Conservation (phyloP, 2,329 filamentous ascomycete species). For the Colletotrichum brevisporum region DNA sequence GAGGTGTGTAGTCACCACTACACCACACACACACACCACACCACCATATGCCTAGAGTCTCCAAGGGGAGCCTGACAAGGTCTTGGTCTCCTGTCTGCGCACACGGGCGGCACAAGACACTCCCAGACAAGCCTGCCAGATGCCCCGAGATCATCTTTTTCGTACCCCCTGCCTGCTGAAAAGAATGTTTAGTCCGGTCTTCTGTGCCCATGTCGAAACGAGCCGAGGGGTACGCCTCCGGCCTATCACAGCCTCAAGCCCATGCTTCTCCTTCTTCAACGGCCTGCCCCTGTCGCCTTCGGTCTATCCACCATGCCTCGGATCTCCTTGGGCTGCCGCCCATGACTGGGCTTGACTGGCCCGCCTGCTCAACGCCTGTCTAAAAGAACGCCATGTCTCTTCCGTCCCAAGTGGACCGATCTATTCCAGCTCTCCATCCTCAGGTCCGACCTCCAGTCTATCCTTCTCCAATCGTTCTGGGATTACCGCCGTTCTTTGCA, state of each 20-base stretch:
- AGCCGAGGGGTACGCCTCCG: slow-evolving; percentile 38
- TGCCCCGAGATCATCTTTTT: slow-evolving; percentile 27
- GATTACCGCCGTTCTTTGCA: slow-evolving; percentile 52
- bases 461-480: slow-evolving; percentile 52
- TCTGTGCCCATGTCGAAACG: slow-evolving; percentile 42
- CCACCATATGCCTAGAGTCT: too few species aligned
- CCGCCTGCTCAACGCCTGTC: slow-evolving; percentile 45
- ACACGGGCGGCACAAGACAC: neutral
- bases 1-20: too few species aligned
- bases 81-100: slow-evolving; percentile 24
- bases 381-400: slow-evolving; percentile 42
- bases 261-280: slow-evolving; percentile 39
- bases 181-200: slow-evolving; percentile 45
- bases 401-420: slow-evolving; percentile 41
- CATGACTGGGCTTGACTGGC: slow-evolving; percentile 54
- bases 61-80: slow-evolving; percentile 12
- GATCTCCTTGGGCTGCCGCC: slow-evolving; percentile 52
- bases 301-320: slow-evolving; percentile 55
- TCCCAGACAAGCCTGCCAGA: slow-evolving; percentile 24
- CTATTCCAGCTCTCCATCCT: slow-evolving; percentile 37
- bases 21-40: too few species aligned
- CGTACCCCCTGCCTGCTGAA: slow-evolving; percentile 44
- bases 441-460: slow-evolving; percentile 41
- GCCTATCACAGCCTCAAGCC: slow-evolving; percentile 49
- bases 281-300: slow-evolving; percentile 47